These are phyloP conservation scores for Yamadazyma atmosphaerica DNA, from an alignment of 1,139 yeast genomes.

Conservation along the genomic window DNA sequence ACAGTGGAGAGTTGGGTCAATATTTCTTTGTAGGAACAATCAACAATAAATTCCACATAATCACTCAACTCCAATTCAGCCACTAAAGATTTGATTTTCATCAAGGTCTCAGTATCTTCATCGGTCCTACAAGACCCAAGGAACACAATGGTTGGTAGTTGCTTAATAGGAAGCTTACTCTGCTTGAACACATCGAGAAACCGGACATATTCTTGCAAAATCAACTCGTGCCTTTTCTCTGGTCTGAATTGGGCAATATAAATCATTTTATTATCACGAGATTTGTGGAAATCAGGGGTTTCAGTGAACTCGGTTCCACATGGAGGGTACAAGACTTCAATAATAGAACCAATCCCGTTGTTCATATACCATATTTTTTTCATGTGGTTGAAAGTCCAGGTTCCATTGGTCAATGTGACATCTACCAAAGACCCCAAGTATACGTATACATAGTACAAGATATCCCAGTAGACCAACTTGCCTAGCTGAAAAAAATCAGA, in stretches of 20 bases:
- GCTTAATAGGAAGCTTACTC: slow-evolving; percentile 18
- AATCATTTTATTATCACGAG: slow-evolving; percentile 58
- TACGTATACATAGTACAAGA: slow-evolving; percentile 60
- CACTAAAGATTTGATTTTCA: slow-evolving; percentile 46
- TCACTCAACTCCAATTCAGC: slow-evolving; percentile 45
- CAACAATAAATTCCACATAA: slow-evolving; percentile 66
- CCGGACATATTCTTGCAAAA: slow-evolving; percentile 61
- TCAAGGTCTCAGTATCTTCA: slow-evolving; percentile 64
- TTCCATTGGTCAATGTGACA: slow-evolving; percentile 74
- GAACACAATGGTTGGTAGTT: slow-evolving; percentile 58
- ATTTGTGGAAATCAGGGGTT: slow-evolving; percentile 18
- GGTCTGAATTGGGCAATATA: slow-evolving; percentile 94
- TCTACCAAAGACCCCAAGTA: slow-evolving; percentile 67
- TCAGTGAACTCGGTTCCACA: slow-evolving; percentile 60
- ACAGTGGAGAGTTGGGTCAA: slow-evolving; percentile 55
- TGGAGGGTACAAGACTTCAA: slow-evolving; percentile 77
- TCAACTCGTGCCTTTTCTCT: slow-evolving; percentile 83
- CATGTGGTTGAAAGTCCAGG: slow-evolving; percentile 89
- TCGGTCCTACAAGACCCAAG: slow-evolving; percentile 83
- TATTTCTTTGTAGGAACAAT: slow-evolving; percentile 71
- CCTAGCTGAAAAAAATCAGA: slow-evolving; percentile 26
- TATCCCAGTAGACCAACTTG: slow-evolving; percentile 73
- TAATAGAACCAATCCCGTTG: slow-evolving; percentile 18
- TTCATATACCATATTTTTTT: slow-evolving; percentile 55
- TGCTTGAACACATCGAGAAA: slow-evolving; percentile 36